Evolutionary conservation across 768 basidiomycete species (phyloP).

Genomic region (Termitomyces heimii): DNA sequence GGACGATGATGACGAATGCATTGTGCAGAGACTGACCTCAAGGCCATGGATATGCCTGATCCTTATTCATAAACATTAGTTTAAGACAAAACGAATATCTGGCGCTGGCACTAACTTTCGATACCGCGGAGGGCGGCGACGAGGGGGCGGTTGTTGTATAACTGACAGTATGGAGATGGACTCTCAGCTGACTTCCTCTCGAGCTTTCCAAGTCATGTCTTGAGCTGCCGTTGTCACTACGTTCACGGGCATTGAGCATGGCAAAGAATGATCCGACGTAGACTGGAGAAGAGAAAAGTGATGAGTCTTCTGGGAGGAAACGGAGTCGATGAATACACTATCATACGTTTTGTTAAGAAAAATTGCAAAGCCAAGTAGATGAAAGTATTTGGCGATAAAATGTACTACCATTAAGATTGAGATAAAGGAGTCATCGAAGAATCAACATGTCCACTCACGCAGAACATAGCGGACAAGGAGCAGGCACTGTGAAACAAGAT

Average conservation of each 20-base stretch:
- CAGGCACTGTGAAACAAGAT: constrained; percentile 27
- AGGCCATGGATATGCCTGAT: not conserved
- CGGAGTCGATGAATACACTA: constrained; percentile 5
- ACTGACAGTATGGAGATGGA: constrained; percentile 11
- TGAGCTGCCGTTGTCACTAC: constrained; percentile 7
- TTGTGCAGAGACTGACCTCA: not conserved
- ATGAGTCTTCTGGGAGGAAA: not conserved
- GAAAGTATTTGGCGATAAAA: constrained; percentile 36
- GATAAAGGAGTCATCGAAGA: not conserved
- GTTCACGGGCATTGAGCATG: constrained; percentile 39
- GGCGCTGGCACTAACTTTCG: not conserved
- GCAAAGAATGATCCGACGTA: constrained; percentile 43
- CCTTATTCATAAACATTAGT: not conserved
- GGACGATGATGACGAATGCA: not conserved
- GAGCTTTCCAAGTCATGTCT: constrained; percentile 11
- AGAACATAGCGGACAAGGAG: constrained; percentile 37
- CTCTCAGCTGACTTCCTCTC: constrained; percentile 4
- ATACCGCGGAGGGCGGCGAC: not conserved
- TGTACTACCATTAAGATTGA: constrained; percentile 24
- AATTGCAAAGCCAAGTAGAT: constrained; percentile 37
- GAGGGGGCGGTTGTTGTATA: not conserved
- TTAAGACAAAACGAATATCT: no score
- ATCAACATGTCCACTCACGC: constrained; percentile 20
- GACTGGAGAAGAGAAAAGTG: constrained; percentile 22
- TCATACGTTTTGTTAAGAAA: constrained; percentile 38